These are phyloP conservation scores for Fraxinus xanthoxyloides DNA, from an alignment of 305 asterid genomes.

Conservation along the genomic window DNA sequence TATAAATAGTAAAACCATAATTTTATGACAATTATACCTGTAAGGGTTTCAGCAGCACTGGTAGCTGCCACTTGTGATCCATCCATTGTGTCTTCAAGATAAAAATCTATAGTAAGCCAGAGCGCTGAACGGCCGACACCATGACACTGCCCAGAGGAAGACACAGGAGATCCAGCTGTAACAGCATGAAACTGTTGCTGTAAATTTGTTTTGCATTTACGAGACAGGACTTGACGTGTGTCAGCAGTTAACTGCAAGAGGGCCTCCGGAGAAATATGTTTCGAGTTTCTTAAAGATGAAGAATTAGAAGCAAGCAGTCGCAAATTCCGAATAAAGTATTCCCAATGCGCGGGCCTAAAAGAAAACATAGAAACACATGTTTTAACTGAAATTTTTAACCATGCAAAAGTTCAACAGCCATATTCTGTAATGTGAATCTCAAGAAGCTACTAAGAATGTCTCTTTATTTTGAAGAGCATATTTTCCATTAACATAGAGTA, in stretches of 20 bases:
- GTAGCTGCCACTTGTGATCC: constrained; percentile 80
- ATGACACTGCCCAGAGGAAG: constrained; percentile 57
- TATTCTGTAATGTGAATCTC: constrained; percentile 17
- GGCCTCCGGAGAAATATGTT: constrained; percentile 65
- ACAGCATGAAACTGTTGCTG: constrained; percentile 64
- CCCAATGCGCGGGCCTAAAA: constrained; percentile 76
- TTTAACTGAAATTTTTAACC: constrained; percentile 26
- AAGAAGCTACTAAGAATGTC: background rate
- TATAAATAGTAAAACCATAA: constrained; percentile 4
- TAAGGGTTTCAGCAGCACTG: constrained; percentile 81
- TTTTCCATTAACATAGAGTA: background rate
- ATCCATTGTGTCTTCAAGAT: constrained; percentile 84
- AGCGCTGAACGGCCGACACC: constrained; percentile 60
- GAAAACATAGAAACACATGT: constrained; percentile 23
- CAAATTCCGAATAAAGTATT: constrained; percentile 60
- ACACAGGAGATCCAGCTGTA: constrained; percentile 52
- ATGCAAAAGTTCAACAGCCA: constrained; percentile 17
- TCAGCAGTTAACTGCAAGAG: constrained; percentile 76
- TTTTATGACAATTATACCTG: constrained; percentile 40
- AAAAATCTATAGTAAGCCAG: constrained; percentile 93
- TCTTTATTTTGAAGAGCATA: background rate
- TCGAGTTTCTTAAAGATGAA: constrained; percentile 71
- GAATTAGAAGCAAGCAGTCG: constrained; percentile 73
- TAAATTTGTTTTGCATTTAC: constrained; percentile 64
- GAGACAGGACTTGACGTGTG: constrained; percentile 55